Conservation (phyloP, 2,329 filamentous ascomycete species). For the Penicillium janthinellum region DNA sequence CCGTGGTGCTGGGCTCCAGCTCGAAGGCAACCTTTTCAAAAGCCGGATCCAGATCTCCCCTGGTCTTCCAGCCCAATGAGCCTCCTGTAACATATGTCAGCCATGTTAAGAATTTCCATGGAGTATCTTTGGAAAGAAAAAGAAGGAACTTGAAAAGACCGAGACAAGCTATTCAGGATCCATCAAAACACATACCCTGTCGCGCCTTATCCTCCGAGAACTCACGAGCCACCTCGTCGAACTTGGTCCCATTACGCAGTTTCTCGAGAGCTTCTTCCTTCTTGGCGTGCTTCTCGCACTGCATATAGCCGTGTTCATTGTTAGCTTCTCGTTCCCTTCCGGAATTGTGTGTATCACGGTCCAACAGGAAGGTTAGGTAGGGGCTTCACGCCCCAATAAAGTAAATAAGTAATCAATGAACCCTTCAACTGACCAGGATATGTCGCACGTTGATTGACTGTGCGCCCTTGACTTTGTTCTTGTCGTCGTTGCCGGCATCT, state of each 20-base stretch:
- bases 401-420: constrained; percentile 21
- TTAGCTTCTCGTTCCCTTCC: not conserved
- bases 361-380: not conserved
- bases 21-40: constrained; percentile 67
- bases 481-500: constrained; percentile 38
- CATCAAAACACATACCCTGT: constrained; percentile 45
- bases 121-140: not conserved
- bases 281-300: constrained; percentile 65
- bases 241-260: constrained; percentile 60
- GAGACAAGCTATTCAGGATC: too few species aligned
- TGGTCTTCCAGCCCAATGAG: constrained; percentile 64
- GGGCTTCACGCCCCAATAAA: not conserved
- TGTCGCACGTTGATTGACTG: constrained; percentile 67
- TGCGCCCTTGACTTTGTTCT: constrained; percentile 57
- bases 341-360: not conserved
- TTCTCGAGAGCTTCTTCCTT: constrained; percentile 67
- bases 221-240: constrained; percentile 66
- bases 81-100: constrained; percentile 50
- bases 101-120: too few species aligned
- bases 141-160: not conserved
- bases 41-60: constrained; percentile 57
- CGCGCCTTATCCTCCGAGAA: constrained; percentile 68
- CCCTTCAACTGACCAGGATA: constrained; percentile 54
- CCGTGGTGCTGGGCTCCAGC: constrained; percentile 61
- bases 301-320: not conserved